Percentiles rank a stretch among this genome's conserved stretches.
phyloP scores from a whole-genome alignment of 108 stramenopile genomes.

The Cylindrotheca fusiformis region DNA sequence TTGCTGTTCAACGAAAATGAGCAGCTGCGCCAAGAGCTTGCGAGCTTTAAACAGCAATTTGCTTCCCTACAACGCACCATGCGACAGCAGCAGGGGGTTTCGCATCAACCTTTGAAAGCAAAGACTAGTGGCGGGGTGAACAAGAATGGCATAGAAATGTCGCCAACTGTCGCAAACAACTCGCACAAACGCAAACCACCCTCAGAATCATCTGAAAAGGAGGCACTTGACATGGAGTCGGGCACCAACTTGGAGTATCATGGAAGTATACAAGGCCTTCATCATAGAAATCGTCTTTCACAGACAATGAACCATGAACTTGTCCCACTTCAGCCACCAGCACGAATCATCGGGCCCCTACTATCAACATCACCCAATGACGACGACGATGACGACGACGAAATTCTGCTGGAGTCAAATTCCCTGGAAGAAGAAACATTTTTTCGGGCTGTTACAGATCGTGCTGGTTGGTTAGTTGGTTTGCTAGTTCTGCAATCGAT shows the following conservation, averaged over 20 bases:
- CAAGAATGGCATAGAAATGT: background rate
- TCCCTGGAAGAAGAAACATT: constrained; percentile 29
- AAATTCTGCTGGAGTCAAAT: background rate
- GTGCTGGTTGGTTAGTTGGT: constrained; percentile 87
- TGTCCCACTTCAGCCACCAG: background rate
- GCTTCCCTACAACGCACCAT: background rate
- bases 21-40: constrained; percentile 14
- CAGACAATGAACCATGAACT: background rate
- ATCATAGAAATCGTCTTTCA: constrained; percentile 21
- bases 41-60: constrained; percentile 10
- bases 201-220: background rate
- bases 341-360: no score
- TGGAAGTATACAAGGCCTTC: constrained; percentile 23
- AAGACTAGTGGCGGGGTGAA: background rate
- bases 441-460: constrained; percentile 50
- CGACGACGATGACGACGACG: background rate
- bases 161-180: constrained; percentile 1
- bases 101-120: background rate
- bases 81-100: constrained; percentile 4
- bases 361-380: constrained; percentile 1
- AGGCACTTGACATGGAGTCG: constrained; percentile 12
- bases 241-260: constrained; percentile 18
- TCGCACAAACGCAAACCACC: background rate
- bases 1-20: constrained; percentile 24
- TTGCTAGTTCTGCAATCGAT: constrained; percentile 81